Percentiles rank a stretch among this genome's conserved stretches.
Conservation (phyloP, 805 yeast species). For the Suhomyces vadensis region DNA sequence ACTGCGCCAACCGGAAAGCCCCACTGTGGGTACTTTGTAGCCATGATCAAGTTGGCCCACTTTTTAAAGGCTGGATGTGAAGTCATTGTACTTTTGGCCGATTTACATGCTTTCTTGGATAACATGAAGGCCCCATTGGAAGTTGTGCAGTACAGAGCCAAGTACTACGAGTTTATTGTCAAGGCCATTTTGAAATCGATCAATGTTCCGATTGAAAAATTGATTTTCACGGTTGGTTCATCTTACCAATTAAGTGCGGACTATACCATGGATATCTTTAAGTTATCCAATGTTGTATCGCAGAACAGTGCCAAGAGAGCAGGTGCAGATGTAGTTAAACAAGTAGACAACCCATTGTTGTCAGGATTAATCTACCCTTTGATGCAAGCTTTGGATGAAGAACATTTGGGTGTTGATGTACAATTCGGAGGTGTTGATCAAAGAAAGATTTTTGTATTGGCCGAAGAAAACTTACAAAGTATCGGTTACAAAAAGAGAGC, state of each 20-base stretch:
- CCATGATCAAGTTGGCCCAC: slow-evolving; percentile 95
- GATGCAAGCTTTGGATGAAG: slow-evolving; percentile 98
- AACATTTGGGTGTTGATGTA: slow-evolving; percentile 81
- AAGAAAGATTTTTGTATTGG: slow-evolving; percentile 94
- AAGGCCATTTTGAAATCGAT: slow-evolving; percentile 84
- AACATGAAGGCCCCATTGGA: slow-evolving; percentile 98
- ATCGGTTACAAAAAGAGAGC: slow-evolving; percentile 97
- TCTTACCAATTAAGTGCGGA: slow-evolving; percentile 79
- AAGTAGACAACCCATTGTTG: slow-evolving; percentile 89
- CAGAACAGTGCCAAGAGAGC: slow-evolving; percentile 98
- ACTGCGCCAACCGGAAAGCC: slow-evolving; percentile 99
- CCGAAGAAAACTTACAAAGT: slow-evolving; percentile 87
- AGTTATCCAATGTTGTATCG: slow-evolving; percentile 77
- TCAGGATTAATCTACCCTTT: slow-evolving; percentile 95
- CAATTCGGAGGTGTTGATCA: slow-evolving; percentile 99
- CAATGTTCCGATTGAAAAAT: slow-evolving; percentile 88
- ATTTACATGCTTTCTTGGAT: slow-evolving; percentile 93
- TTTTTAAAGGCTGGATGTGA: slow-evolving; percentile 95
- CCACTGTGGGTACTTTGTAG: slow-evolving; percentile 97
- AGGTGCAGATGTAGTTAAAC: slow-evolving; percentile 99
- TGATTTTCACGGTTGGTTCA: slow-evolving; percentile 83
- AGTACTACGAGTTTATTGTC: slow-evolving; percentile 80
- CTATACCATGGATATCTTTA: slow-evolving; percentile 88
- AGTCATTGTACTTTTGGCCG: slow-evolving; percentile 89
- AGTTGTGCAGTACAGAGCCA: slow-evolving; percentile 83